A percentile compares a stretch with the other conserved stretches of the same genome.
Evolutionary conservation across 176 grass and related monocot species (phyloP).

Genomic region (Carex pumila): DNA sequence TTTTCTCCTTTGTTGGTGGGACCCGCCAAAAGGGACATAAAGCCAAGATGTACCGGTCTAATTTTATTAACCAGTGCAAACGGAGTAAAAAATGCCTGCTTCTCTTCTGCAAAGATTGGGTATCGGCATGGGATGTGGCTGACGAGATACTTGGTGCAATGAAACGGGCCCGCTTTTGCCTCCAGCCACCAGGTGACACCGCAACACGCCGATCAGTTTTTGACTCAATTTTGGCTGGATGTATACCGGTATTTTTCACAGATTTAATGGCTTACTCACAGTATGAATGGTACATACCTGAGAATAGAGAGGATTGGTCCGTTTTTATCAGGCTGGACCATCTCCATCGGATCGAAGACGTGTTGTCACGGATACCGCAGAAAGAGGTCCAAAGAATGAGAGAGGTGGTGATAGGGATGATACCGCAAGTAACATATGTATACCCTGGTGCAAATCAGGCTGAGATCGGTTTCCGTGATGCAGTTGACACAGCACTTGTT

Average conservation of each 20-base stretch:
- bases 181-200: slow-evolving; percentile 57
- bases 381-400: slow-evolving; percentile 24
- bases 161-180: slow-evolving; percentile 46
- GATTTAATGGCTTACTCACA: slow-evolving; percentile 34
- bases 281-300: slow-evolving; percentile 46
- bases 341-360: slow-evolving; percentile 3
- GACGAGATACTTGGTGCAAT: slow-evolving; percentile 20
- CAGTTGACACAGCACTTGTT: slow-evolving; percentile 27
- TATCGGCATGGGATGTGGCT: not conserved
- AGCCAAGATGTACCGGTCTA: not conserved
- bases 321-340: slow-evolving; percentile 19
- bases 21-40: not conserved
- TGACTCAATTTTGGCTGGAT: slow-evolving; percentile 54
- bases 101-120: slow-evolving; percentile 4
- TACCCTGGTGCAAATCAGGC: slow-evolving; percentile 6
- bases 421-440: slow-evolving; percentile 25
- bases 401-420: slow-evolving; percentile 24
- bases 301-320: slow-evolving; percentile 23
- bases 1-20: slow-evolving; percentile 25
- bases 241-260: slow-evolving; percentile 67
- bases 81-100: slow-evolving; percentile 14
- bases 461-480: slow-evolving; percentile 21
- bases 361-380: slow-evolving; percentile 11
- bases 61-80: slow-evolving; percentile 17
- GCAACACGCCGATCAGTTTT: slow-evolving; percentile 49